Percentiles rank a stretch among this genome's conserved stretches.
These are phyloP conservation scores for Pseudogymnoascus sp. DNA, from an alignment of 2,329 filamentous ascomycete species.

Conservation along the genomic window DNA sequence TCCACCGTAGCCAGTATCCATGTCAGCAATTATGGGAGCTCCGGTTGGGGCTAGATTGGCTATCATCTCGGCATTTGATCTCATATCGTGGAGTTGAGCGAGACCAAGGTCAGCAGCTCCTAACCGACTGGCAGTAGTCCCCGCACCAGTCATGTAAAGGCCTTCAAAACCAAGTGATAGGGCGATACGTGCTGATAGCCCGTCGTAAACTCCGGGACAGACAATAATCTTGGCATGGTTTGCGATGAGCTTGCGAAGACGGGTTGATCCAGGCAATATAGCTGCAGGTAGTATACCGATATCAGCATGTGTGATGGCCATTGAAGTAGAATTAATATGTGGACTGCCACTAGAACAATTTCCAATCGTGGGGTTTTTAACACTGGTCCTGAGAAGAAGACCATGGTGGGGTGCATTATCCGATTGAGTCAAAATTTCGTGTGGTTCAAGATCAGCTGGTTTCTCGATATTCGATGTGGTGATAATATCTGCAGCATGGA, in stretches of 20 bases:
- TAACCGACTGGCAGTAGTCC: conserved; percentile 40
- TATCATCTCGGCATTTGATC: conserved; percentile 45
- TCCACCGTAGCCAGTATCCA: conserved; percentile 47
- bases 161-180: conserved; percentile 55
- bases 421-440: not conserved
- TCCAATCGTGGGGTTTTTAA: not conserved
- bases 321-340: not conserved
- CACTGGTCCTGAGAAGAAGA: not conserved
- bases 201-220: conserved; percentile 62
- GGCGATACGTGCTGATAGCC: conserved; percentile 57
- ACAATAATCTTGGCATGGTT: conserved; percentile 37
- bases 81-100: conserved; percentile 45
- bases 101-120: conserved; percentile 45
- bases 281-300: not conserved
- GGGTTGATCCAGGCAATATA: not conserved
- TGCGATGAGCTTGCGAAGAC: not conserved
- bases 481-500: not conserved
- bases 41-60: conserved; percentile 40
- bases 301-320: not conserved
- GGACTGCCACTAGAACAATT: not conserved
- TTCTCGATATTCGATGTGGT: not conserved
- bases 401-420: not conserved
- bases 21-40: conserved; percentile 43
- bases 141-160: conserved; percentile 58
- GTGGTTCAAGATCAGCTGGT: not conserved